Percentiles rank a stretch among this genome's conserved stretches.
Conservation (phyloP, 2,329 filamentous ascomycete species). For the Elsinoe ampelina region DNA sequence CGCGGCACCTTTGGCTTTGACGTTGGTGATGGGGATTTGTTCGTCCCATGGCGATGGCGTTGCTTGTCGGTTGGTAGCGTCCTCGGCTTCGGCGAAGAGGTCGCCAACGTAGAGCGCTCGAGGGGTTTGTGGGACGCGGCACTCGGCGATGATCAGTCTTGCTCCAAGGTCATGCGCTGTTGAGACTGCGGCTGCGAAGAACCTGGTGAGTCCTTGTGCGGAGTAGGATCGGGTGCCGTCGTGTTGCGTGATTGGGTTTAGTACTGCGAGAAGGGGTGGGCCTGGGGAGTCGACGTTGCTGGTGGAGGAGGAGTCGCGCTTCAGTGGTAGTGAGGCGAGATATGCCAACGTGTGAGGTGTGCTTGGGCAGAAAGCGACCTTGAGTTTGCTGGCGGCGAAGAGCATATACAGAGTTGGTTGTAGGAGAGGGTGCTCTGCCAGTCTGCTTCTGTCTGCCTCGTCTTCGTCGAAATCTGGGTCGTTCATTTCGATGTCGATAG, state of each 20-base stretch:
- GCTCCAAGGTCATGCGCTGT: constrained; percentile 36
- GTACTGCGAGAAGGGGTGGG: constrained; percentile 45
- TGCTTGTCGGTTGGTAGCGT: neutral
- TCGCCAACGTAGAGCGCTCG: constrained; percentile 3
- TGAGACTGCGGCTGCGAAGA: constrained; percentile 55
- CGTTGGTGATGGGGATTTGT: constrained; percentile 39
- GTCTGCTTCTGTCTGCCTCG: neutral
- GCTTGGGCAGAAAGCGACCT: constrained; percentile 63
- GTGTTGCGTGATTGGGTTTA: constrained; percentile 58
- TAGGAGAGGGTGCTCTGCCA: constrained; percentile 36
- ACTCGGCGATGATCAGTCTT: constrained; percentile 37
- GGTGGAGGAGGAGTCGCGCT: constrained; percentile 35
- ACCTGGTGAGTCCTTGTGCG: constrained; percentile 59
- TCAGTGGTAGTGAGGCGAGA: constrained; percentile 38
- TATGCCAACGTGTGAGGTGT: constrained; percentile 70
- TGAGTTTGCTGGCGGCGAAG: constrained; percentile 58
- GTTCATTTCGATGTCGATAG: constrained; percentile 11
- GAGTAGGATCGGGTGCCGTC: constrained; percentile 63
- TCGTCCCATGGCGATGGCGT: constrained; percentile 33
- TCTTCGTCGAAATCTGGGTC: constrained; percentile 7
- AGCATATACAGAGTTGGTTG: constrained; percentile 60
- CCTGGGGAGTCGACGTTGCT: neutral
- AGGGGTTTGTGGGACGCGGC: constrained; percentile 16
- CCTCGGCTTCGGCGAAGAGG: neutral
- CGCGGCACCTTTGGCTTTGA: constrained; percentile 35